Conservation (phyloP, 345 rosid genomes). For the Ailanthus altissimus region DNA sequence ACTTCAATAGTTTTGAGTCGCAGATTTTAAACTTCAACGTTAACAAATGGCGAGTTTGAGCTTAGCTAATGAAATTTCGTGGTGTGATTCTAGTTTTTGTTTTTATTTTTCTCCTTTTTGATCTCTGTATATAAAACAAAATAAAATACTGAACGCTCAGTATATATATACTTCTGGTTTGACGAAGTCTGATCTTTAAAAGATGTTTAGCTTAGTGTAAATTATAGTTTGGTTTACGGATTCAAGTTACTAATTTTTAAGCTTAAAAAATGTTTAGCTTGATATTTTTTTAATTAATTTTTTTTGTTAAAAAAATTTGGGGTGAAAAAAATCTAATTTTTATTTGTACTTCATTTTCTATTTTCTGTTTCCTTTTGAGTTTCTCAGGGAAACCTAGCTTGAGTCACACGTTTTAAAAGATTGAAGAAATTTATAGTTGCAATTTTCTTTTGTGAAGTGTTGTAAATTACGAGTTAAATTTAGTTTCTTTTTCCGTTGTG, state of each 20-base stretch:
- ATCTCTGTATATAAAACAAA: not conserved
- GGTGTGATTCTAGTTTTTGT: not conserved
- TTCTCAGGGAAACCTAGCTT: slow-evolving; percentile 5
- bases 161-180: not conserved
- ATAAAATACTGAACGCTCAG: slow-evolving; percentile 13
- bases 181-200: slow-evolving; percentile 6
- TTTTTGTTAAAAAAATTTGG: not conserved
- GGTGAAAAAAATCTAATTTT: not conserved
- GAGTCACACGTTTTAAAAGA: slow-evolving; percentile 9
- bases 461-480: not conserved
- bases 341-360: not conserved
- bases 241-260: not conserved
- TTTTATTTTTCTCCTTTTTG: not conserved
- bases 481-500: not conserved
- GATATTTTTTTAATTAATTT: not conserved
- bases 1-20: not conserved
- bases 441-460: not conserved
- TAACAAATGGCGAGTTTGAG: not conserved
- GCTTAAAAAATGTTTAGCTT: slow-evolving; percentile 7
- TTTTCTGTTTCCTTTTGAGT: not conserved
- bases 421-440: not conserved
- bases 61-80: not conserved
- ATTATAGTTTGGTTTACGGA: not conserved
- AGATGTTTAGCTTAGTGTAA: not conserved
- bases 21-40: not conserved